phyloP scores from a whole-genome alignment of 1,284 basidiomycete species.

The Taiwanofungus camphoratus region DNA sequence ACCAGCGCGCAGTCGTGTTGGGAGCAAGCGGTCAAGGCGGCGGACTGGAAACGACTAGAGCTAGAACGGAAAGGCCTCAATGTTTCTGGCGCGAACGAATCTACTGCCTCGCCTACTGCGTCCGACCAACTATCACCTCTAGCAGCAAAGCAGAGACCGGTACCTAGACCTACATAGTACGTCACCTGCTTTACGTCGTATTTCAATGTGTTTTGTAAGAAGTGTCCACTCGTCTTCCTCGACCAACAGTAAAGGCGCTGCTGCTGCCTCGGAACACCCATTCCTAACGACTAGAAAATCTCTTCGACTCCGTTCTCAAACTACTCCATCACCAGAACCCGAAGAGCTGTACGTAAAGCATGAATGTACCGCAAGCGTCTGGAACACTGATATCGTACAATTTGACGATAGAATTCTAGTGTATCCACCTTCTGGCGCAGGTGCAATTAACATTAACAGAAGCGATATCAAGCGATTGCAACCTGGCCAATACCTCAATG shows the following conservation, averaged over 20 bases:
- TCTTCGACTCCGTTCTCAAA: constrained; percentile 5
- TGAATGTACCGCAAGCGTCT: neutral
- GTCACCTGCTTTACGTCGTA: neutral
- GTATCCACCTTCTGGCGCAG: constrained; percentile 65
- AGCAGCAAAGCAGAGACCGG: too few relatives aligned
- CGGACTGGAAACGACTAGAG: neutral
- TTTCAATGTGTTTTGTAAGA: too few relatives aligned
- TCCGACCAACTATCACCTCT: too few relatives aligned
- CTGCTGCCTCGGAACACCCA: neutral
- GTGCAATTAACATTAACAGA: constrained; percentile 72
- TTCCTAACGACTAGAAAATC: constrained; percentile 15
- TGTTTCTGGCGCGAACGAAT: neutral
- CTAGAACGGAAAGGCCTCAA: neutral
- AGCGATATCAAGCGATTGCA: constrained; percentile 73
- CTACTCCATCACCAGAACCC: constrained; percentile 34
- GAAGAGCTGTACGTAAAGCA: constrained; percentile 57
- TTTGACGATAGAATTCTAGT: constrained; percentile 54
- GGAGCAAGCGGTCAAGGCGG: neutral
- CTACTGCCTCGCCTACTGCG: too few relatives aligned
- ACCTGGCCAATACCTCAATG: constrained; percentile 86
- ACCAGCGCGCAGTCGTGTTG: neutral
- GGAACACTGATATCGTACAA: constrained; percentile 5
- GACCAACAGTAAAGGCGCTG: neutral
- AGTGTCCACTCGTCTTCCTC: too few relatives aligned
- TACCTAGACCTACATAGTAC: neutral